Evolutionary conservation across 176 grass and related monocot species (phyloP), one percentile per base, ranked within the genome.

Genomic region (Rhynchospora pubera): DNA sequence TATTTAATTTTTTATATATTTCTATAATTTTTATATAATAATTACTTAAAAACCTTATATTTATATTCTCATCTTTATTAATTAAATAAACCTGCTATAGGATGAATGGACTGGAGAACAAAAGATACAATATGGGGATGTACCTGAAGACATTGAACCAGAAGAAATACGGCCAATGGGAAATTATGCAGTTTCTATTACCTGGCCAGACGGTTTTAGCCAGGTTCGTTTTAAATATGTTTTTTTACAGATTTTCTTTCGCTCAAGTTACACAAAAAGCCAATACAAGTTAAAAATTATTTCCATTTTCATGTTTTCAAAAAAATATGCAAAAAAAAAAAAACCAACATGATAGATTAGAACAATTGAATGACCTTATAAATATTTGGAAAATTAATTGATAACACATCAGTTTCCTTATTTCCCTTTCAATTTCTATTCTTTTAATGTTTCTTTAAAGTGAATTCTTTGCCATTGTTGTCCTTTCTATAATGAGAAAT

Each of bases 91-190:
- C 24, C 72, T 76, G 13, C 48, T 9, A 55, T 47, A 98, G 95
- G 95, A 98, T 51, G 95, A 98, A 89, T 98, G 95, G 95, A 94
- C 95, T 39, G 95, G 95, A 84, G 95, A 94, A 74, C 92, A 94
- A 70, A 98, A 94, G 78, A 24, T 98, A 85, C 90, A 94, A 80
- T 91, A 91, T 44, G 85, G 88, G 5, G 95, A 98, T 84, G 70
- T 98, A 75, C 89, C 95, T 78, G 95, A 98, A 78, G 92, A 94
- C 79, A 98, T 94, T 50, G 95, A 98, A 62, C 95, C 95, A 62
- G 89, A 98, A 88, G 95, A 94, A 66, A 98, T 98, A 70, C 79
- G 87, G 65, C 92, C 95, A 0, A 94, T 98, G 92, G 95, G 95
- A 67, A 98, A 98, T 84, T 98, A 98, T 44, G 95, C 92, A 15